Base-by-base conservation (phyloP, 2,329 filamentous ascomycete species). In the Hortaea sp. region DNA sequence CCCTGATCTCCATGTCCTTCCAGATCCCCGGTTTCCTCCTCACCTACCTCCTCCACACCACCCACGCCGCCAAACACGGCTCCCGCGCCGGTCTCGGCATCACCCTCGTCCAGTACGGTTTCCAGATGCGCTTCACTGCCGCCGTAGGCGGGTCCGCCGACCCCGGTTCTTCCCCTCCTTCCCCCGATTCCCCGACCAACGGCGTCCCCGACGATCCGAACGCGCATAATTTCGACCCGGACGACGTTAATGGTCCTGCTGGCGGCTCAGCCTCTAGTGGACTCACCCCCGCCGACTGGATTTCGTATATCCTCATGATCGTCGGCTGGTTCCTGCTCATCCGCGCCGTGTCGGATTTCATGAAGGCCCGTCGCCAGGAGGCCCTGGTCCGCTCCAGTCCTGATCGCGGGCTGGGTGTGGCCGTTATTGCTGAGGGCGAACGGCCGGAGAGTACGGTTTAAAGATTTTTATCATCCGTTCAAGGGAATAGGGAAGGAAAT, bases 251-350 rank as follows among this genome's bases (percentile, higher is more conserved):
- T 3, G 71, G 70, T 30, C 65, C 58, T 35, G 60, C 63, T 10
- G 51, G 58, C 1, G 56, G 63, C 49, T 28, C 40, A 49, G 12
- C 64, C 51, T 56, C 66, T 1, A 58, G 67, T 9, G 76, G 79
- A 32, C 78, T 95, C 38, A 78, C 76, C 5, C 83, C 82, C 43
- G 83, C 77, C 53, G 89, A 97, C 63, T 95, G 87, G 87, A 73
- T 95, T 52, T 86, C 88, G 7, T 98, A 97, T 59, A 73, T 85
- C 11, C 69, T 98, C 41, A 98, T 98, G 92, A 86, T 98, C 61
- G 84, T 94, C 1, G 92, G 92, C 5, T 98, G 92, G 92, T 97
- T 97, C 62, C 88, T 98, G 52, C 72, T 98, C 51, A 97, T 98
- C 62, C 80, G 89, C 66, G 83, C 88, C n/a, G 81, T 95, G 12